Conservation (phyloP, 148 eudicot species). For the Spergularia bocconei region DNA sequence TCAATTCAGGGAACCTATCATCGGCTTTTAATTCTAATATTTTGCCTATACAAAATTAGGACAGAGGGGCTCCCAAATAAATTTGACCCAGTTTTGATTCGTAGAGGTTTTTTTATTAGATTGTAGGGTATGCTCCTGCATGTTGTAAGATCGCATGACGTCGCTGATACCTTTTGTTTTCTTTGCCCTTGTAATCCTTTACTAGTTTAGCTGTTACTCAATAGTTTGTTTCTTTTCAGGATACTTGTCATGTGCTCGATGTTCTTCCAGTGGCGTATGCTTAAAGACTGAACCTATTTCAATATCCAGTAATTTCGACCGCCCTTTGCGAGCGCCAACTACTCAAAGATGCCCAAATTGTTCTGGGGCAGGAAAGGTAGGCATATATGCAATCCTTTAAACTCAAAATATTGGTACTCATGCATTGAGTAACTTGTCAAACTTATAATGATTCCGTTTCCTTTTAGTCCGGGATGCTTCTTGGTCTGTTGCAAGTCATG, state of each 20-base stretch:
- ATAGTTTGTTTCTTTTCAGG: slow-evolving; percentile 38
- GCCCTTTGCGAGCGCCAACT: slow-evolving; percentile 68
- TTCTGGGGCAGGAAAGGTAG: slow-evolving; percentile 92
- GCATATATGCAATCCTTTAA: slow-evolving; percentile 11
- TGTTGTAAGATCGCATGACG: not conserved
- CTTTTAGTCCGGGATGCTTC: not conserved
- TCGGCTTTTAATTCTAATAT: no score
- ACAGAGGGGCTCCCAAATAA: no score
- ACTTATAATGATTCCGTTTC: not conserved
- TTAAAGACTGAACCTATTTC: slow-evolving; percentile 74
- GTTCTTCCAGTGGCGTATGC: slow-evolving; percentile 82
- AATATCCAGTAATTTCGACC: slow-evolving; percentile 45
- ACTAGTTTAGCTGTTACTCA: not conserved
- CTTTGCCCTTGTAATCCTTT: not conserved
- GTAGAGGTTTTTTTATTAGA: no score
- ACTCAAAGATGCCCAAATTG: slow-evolving; percentile 75
- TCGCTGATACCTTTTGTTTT: not conserved
- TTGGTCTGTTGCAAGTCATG: not conserved
- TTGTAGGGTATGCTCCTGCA: not conserved
- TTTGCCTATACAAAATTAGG: no score
- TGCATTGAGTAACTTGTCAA: not conserved
- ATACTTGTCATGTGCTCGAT: slow-evolving; percentile 90
- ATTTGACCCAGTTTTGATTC: no score
- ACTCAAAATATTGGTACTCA: slow-evolving; percentile 5
- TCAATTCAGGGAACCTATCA: no score